Conservation (phyloP, 177 flowering plant genomes). For the Vitis hybrid region DNA sequence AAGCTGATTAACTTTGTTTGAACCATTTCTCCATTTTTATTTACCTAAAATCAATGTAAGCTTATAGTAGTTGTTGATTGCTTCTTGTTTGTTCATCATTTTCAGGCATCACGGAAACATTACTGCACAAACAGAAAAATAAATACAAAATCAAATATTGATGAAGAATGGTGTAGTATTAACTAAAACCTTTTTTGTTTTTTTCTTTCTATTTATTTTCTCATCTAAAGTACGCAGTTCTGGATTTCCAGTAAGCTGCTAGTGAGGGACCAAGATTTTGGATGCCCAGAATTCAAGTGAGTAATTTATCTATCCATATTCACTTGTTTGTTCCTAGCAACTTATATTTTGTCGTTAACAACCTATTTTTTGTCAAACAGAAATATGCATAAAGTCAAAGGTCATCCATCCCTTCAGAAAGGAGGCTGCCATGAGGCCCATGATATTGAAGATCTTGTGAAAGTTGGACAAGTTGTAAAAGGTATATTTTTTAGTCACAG, state of each 20-base stretch:
- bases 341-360: neutral
- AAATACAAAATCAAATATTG: constrained; percentile 58
- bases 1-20: too few relatives aligned
- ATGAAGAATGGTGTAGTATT: constrained; percentile 80
- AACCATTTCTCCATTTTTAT: too few relatives aligned
- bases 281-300: constrained; percentile 80
- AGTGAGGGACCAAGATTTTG: constrained; percentile 39
- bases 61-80: constrained; percentile 7
- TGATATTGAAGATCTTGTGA: too few relatives aligned
- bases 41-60: too few relatives aligned
- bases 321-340: neutral
- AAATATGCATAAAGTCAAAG: constrained; percentile 66
- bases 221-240: constrained; percentile 7
- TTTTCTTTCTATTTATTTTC: constrained; percentile 10
- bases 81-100: neutral
- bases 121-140: constrained; percentile 73
- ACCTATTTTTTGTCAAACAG: constrained; percentile 32
- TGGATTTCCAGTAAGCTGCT: constrained; percentile 69
- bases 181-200: constrained; percentile 5
- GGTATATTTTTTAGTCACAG: neutral
- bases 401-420: constrained; percentile 74
- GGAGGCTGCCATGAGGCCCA: constrained; percentile 56
- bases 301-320: constrained; percentile 19
- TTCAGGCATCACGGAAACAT: constrained; percentile 89
- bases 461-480: too few relatives aligned